Base-by-base conservation (phyloP, 495 filamentous ascomycete genomes). In the Trichodelitschia bisporula region DNA sequence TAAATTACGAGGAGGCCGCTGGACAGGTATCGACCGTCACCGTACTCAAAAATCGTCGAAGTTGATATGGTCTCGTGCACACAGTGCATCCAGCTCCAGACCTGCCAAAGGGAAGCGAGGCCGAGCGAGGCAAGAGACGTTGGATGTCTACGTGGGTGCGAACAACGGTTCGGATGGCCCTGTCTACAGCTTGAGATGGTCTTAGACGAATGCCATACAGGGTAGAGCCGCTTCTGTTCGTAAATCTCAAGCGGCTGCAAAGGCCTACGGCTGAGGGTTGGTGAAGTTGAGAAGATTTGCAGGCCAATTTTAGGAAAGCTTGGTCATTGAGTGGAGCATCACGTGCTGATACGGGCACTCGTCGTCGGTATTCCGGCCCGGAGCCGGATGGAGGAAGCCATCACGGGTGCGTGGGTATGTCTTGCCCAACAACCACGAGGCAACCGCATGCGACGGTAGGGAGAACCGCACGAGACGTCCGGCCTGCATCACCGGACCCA, bases 1-100 rank as follows among this genome's bases (percentile, higher is more conserved):
- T 40, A 40, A 48, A 48, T 48, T 48, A 46, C 45, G 41, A 48
- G 16, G 25, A 26, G 26, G 26, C 40, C 31, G 31, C 31, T 25
- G 24, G 26, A 11, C 2, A 16, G 15, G 4, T 25, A 10, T 26
- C 15, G 26, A 30, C 6, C 39, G 36, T 31, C 17, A 32, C 32
- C 45, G 46, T 48, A 50, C 46, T 50, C 46, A 50, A 50, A 41
- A 30, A 40, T 45, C 38, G 46, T 46, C 40, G 46, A n/a, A 38
- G 26, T 50, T 29, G 23, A 10, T 50, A 35, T 47, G 25, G 44
- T 50, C 44, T 47, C 46, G 33, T 46, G 41, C 45, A 36, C 14
- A n/a, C 15, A 12, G 36, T 37, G 42, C 30, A 48, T 50, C 46
- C 44, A 45, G 46, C 46, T 50, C 46, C 29, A 50, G 37, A 32